A percentile compares a stretch with the other conserved stretches of the same genome.
phyloP scores from a whole-genome alignment of 495 filamentous ascomycete species.

The Talaromyces proteolyticus region DNA sequence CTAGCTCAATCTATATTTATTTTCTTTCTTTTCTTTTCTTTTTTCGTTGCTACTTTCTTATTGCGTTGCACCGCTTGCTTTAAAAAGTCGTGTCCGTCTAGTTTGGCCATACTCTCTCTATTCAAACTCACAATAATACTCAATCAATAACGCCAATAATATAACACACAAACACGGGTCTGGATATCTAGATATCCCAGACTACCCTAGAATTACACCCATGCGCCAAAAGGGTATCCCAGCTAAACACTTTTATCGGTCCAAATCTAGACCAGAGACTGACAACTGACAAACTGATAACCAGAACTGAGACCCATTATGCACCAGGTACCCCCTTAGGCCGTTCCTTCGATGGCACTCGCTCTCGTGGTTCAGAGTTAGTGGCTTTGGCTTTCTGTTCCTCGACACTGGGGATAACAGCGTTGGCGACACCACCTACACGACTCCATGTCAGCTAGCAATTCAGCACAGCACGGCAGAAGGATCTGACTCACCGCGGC shows the following conservation, averaged over 20 bases:
- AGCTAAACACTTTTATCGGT: too few relatives aligned
- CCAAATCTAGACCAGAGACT: neutral
- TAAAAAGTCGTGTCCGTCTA: too few relatives aligned
- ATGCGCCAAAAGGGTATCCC: neutral
- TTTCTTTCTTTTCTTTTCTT: neutral
- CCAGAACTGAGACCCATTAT: neutral
- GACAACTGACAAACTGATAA: neutral
- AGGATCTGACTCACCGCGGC: constrained; percentile 31
- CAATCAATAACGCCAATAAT: neutral
- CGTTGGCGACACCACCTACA: constrained; percentile 38
- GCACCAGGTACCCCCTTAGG: constrained; percentile 19
- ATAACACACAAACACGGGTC: too few relatives aligned
- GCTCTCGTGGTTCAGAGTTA: constrained; percentile 29
- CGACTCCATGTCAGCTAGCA: neutral
- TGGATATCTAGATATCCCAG: too few relatives aligned
- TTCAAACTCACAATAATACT: neutral
- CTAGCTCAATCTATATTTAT: neutral
- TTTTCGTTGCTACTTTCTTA: neutral
- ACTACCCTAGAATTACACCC: too few relatives aligned
- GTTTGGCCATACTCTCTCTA: neutral
- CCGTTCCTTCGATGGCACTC: constrained; percentile 31
- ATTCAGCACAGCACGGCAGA: neutral
- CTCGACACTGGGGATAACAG: constrained; percentile 34
- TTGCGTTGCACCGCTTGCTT: too few relatives aligned
- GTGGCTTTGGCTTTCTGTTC: constrained; percentile 29